Base-by-base conservation (phyloP, 202 grass and related monocot species). In the Elaeis oleifera region DNA sequence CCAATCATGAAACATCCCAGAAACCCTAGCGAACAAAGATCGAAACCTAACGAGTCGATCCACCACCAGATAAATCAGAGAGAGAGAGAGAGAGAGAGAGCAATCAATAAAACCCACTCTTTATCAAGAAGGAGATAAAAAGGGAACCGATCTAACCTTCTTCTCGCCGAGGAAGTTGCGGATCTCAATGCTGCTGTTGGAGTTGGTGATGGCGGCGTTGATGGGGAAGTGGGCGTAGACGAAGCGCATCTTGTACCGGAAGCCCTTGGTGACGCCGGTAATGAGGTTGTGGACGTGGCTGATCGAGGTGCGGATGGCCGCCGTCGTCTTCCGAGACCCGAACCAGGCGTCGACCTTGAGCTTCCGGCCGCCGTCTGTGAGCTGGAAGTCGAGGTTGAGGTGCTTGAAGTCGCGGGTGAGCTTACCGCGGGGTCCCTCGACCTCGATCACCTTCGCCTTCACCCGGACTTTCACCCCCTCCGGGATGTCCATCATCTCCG, bases 371-470 rank as follows among this genome's bases (percentile, higher is more conserved):
- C 18, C 71, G 69, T 95, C 85, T 55, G 77, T 71, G 49, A 95
- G 80, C 82, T 86, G 85, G 78, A 95, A 90, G 73, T 95, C 85
- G 57, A 95, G 90, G 85, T 95, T 95, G 60, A 90, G 85, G 71
- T 95, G 90, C 85, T 95, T 95, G 71, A 95, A 95, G 77, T 85
- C 77, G 71, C 83, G 82, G 21, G 83, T 86, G 3, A 95, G 85
- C 78, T 81, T 95, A 2, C 90, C 86, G 6, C 86, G 90, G n/a
- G 85, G 90, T 0, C 90, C 90, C 78, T 84, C 83, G 50, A 95
- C 86, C 36, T 79, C 72, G 6, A 95, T 72, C 60, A 95, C 32
- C 82, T 95, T 95, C 0, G 77, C 81, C 2, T 60, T 64, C n/a
- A 95, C 90, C 74, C 83, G 81, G 3, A 95, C 79, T 2, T 76